Percentiles rank a stretch among this genome's conserved stretches.
Evolutionary conservation across 2,329 filamentous ascomycete genomes (phyloP).

Genomic region (Colletotrichum zoysiae): DNA sequence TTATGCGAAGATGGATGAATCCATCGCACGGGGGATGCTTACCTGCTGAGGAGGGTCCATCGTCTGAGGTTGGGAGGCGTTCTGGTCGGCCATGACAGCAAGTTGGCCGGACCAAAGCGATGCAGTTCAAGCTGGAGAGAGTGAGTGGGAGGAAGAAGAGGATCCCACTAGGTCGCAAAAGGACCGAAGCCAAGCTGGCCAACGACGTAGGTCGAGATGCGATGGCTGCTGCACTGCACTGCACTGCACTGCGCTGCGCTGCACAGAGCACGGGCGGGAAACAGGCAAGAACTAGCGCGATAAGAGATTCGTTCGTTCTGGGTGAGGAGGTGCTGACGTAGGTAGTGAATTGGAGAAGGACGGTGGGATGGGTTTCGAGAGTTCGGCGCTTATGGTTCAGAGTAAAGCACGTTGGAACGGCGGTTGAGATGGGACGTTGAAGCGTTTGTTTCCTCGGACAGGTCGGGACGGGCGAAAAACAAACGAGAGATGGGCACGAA

Average conservation of each 20-base stretch:
- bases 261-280: conserved; percentile 27
- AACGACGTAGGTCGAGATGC: conserved; percentile 30
- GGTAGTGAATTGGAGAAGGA: conserved; percentile 28
- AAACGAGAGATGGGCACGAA: conserved; percentile 16
- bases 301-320: conserved; percentile 10
- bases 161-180: conserved; percentile 24
- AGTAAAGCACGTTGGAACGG: conserved; percentile 4
- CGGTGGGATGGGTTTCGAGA: conserved; percentile 11
- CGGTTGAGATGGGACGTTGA: conserved; percentile 10
- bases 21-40: conserved; percentile 14
- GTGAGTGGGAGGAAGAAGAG: conserved; percentile 16
- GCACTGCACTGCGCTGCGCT: neutral
- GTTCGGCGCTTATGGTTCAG: conserved; percentile 24
- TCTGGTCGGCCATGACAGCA: conserved; percentile 39
- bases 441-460: conserved; percentile 9
- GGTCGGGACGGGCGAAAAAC: conserved; percentile 13
- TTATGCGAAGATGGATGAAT: neutral
- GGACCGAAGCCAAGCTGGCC: conserved; percentile 35
- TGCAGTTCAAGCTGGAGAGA: conserved; percentile 17
- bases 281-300: conserved; percentile 24
- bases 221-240: conserved; percentile 14
- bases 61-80: conserved; percentile 33
- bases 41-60: conserved; percentile 43
- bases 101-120: conserved; percentile 18
- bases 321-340: conserved; percentile 32